Evolutionary conservation across 306 rosid species (phyloP).

Genomic region (Trifolium fragiferum): DNA sequence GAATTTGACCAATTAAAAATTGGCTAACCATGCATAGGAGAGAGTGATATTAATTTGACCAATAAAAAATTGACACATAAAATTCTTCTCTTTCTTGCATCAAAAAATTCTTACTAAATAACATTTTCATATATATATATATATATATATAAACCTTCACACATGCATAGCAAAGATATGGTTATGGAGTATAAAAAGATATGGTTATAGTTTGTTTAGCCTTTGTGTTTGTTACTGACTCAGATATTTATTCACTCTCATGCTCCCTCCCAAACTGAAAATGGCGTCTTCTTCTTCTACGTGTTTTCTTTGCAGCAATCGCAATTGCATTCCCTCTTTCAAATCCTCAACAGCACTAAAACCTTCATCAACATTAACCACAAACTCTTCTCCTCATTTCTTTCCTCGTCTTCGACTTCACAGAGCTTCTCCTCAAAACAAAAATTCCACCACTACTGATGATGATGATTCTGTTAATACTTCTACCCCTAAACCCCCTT

Average conservation of each 20-base stretch:
- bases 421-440: conserved; percentile 42
- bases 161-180: too few species aligned
- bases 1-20: too few species aligned
- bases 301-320: conserved; percentile 29
- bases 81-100: too few species aligned
- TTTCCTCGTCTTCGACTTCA: conserved; percentile 9
- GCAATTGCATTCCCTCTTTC: conserved; percentile 16
- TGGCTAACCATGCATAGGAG: too few species aligned
- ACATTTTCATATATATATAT: too few species aligned
- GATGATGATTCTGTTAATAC: conserved; percentile 37
- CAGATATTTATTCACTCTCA: conserved; percentile 1
- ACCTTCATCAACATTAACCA: conserved; percentile 28
- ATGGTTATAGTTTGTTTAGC: conserved; percentile 39
- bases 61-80: too few species aligned
- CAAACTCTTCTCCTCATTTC: conserved; percentile 33
- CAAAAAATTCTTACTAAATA: too few species aligned
- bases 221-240: background rate
- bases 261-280: conserved; percentile 26
- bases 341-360: conserved; percentile 26
- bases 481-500: conserved; percentile 21
- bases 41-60: too few species aligned
- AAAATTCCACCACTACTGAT: conserved; percentile 27
- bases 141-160: too few species aligned
- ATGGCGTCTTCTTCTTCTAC: conserved; percentile 44
- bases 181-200: too few species aligned